Evolutionary conservation across 768 basidiomycete genomes (phyloP).

Genomic region (Trichaptum fuscoviolaceum): DNA sequence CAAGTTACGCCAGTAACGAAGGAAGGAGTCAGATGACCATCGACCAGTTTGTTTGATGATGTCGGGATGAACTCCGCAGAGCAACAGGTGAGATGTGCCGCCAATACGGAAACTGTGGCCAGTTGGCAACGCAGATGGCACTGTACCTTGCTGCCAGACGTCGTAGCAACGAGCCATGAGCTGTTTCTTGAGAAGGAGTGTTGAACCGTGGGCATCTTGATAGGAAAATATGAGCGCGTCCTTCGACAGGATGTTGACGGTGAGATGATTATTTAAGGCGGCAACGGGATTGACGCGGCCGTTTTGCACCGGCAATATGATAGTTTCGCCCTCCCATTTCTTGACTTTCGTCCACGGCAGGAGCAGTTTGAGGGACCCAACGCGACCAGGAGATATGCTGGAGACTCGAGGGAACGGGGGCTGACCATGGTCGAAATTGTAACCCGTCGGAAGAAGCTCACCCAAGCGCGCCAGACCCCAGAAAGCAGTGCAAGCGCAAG

Average conservation of each 20-base stretch:
- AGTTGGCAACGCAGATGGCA: background rate
- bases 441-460: constrained; percentile 20
- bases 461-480: constrained; percentile 30
- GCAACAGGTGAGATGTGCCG: constrained; percentile 25
- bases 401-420: background rate
- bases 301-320: too few relatives aligned
- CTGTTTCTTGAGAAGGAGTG: constrained; percentile 13
- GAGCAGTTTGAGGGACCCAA: background rate
- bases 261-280: too few relatives aligned
- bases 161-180: background rate
- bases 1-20: constrained; percentile 27
- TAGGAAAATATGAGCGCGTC: constrained; percentile 4
- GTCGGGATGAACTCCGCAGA: constrained; percentile 25
- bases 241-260: constrained; percentile 12
- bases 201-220: background rate
- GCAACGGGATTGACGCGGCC: too few relatives aligned
- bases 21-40: constrained; percentile 31
- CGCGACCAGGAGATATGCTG: too few relatives aligned
- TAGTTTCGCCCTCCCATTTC: too few relatives aligned
- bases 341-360: background rate
- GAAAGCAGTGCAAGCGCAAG: constrained; percentile 21
- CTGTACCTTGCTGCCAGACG: constrained; percentile 13
- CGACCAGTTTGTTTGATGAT: constrained; percentile 24
- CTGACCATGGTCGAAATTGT: background rate
- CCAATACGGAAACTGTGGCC: constrained; percentile 14